A percentile compares a stretch with the other conserved stretches of the same genome.
These are phyloP conservation scores for Raphanus hybrid DNA, from an alignment of 441 rosid species.

Conservation along the genomic window DNA sequence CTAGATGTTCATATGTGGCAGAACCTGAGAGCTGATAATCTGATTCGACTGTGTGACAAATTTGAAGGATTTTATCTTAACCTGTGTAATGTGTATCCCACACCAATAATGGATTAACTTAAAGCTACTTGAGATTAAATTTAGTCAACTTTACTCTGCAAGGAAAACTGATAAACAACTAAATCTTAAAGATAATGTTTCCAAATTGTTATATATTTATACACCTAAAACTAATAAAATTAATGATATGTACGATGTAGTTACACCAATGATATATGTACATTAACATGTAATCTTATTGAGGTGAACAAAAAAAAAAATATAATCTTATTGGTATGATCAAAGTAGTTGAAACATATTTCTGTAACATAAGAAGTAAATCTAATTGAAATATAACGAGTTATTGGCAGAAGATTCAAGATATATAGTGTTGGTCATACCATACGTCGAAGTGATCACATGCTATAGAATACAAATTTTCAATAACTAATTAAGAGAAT, in stretches of 20 bases:
- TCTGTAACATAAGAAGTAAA: constrained; percentile 19
- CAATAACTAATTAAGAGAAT: no score
- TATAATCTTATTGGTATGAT: constrained; percentile 15
- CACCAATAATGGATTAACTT: neutral
- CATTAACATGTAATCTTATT: constrained; percentile 10
- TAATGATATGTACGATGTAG: neutral
- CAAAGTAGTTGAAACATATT: constrained; percentile 23
- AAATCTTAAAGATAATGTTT: neutral
- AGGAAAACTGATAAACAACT: neutral
- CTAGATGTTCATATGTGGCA: constrained; percentile 11
- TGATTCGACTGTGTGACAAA: neutral
- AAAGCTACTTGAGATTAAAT: neutral
- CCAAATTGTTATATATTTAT: neutral
- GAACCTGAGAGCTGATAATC: neutral
- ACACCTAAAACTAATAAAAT: neutral
- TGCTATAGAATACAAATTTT: neutral
- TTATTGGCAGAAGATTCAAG: constrained; percentile 9
- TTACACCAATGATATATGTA: neutral
- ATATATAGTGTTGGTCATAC: constrained; percentile 29
- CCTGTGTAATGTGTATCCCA: neutral
- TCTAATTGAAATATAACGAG: constrained; percentile 15
- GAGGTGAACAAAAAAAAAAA: neutral
- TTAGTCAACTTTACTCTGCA: neutral
- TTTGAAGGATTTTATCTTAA: neutral
- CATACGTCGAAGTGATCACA: constrained; percentile 33